These are phyloP conservation scores for Candida patagonica DNA, from an alignment of 805 yeast genomes.

Conservation along the genomic window DNA sequence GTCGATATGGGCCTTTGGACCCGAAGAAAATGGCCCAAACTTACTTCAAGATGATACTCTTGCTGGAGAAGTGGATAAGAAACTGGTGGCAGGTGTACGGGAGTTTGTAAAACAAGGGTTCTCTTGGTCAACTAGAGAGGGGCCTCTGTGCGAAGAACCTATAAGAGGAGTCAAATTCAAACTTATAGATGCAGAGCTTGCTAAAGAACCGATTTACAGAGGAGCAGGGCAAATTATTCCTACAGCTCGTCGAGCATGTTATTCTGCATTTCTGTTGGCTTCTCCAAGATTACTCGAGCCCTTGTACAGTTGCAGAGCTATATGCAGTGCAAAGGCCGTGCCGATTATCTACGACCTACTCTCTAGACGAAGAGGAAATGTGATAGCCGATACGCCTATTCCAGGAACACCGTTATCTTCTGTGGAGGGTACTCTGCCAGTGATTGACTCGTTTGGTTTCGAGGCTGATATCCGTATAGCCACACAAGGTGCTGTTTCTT, in stretches of 20 bases:
- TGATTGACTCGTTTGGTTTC: slow-evolving; percentile 81
- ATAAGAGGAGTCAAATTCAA: slow-evolving; percentile 62
- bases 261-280: slow-evolving; percentile 69
- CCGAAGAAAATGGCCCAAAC: slow-evolving; percentile 44
- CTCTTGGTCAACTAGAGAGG: slow-evolving; percentile 72
- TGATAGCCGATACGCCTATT: slow-evolving; percentile 41
- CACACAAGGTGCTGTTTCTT: slow-evolving; percentile 71
- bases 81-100: slow-evolving; percentile 35
- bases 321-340: slow-evolving; percentile 43
- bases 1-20: slow-evolving; percentile 72
- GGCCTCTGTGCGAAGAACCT: slow-evolving; percentile 88
- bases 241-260: slow-evolving; percentile 74
- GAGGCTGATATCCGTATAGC: slow-evolving; percentile 76
- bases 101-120: slow-evolving; percentile 67
- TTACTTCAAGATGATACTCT: slow-evolving; percentile 62
- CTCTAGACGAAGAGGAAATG: slow-evolving; percentile 61
- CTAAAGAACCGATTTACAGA: slow-evolving; percentile 39
- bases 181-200: slow-evolving; percentile 50
- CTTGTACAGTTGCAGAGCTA: slow-evolving; percentile 47
- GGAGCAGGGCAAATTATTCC: slow-evolving; percentile 70
- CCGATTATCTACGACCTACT: slow-evolving; percentile 42
- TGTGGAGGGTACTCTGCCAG: slow-evolving; percentile 64
- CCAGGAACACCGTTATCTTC: slow-evolving; percentile 63
- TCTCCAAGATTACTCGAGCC: slow-evolving; percentile 80
- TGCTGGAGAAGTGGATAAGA: slow-evolving; percentile 58